Conservation (phyloP, 2,329 filamentous ascomycete species). For the Colletotrichum phormii region DNA sequence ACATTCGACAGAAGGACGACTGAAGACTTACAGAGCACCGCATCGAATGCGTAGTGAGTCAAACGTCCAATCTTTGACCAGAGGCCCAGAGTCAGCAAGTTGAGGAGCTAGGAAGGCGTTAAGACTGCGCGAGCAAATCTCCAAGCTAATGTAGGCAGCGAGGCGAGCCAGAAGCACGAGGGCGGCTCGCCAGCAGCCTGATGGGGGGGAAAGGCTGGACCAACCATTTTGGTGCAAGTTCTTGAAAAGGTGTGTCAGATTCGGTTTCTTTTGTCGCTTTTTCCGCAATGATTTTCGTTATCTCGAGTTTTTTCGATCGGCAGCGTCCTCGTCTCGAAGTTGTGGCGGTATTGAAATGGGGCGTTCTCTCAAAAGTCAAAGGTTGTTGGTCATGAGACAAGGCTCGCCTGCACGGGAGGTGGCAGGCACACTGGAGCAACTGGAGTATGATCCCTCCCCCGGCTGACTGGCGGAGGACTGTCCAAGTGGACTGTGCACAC, state of each 20-base stretch:
- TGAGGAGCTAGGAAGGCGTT: conserved; percentile 67
- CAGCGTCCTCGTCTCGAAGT: neutral
- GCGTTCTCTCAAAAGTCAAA: conserved; percentile 7
- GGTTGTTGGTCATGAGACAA: conserved; percentile 33
- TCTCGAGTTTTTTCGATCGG: neutral
- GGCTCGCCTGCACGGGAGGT: conserved; percentile 11
- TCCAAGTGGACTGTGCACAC: conserved; percentile 28
- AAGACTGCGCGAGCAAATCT: conserved; percentile 49
- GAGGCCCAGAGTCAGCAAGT: conserved; percentile 76
- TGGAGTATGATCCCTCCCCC: conserved; percentile 4
- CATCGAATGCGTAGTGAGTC: conserved; percentile 96
- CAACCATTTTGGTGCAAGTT: conserved; percentile 28
- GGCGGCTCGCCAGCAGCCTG: conserved; percentile 27
- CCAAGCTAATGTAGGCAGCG: conserved; percentile 8
- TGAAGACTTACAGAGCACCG: conserved; percentile 81
- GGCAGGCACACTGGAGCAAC: conserved; percentile 7
- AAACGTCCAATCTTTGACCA: conserved; percentile 89
- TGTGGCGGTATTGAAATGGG: neutral
- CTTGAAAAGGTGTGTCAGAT: conserved; percentile 5
- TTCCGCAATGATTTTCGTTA: neutral
- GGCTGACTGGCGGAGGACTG: neutral
- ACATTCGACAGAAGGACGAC: neutral
- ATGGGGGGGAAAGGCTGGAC: conserved; percentile 7
- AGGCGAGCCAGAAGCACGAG: conserved; percentile 22
- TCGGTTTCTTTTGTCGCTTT: conserved; percentile 2